A percentile compares a stretch with the other conserved stretches of the same genome.
These are phyloP conservation scores for Suillus bovinus DNA, from an alignment of 768 basidiomycete genomes.

Conservation along the genomic window DNA sequence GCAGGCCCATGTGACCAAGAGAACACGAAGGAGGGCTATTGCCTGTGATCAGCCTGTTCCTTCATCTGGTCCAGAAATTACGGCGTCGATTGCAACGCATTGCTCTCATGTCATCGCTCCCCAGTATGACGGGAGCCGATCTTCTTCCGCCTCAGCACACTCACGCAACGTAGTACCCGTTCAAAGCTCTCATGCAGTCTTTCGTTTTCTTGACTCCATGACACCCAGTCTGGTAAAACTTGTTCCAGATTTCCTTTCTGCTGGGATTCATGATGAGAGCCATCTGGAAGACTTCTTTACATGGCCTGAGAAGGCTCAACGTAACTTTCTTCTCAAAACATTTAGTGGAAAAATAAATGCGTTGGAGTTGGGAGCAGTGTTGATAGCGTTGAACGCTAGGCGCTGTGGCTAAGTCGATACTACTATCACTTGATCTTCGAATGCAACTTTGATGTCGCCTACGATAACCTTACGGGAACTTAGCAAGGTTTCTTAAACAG, in stretches of 20 bases:
- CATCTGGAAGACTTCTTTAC: background rate
- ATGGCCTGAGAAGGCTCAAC: background rate
- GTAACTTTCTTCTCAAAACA: constrained; percentile 1
- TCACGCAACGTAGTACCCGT: background rate
- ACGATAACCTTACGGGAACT: background rate
- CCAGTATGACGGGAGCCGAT: background rate
- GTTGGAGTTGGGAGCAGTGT: background rate
- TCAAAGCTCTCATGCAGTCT: background rate
- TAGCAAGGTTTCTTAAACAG: background rate
- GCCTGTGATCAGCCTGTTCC: background rate
- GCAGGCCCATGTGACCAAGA: background rate
- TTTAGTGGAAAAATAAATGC: background rate
- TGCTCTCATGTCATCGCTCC: background rate
- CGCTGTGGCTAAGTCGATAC: background rate
- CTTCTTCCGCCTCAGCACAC: background rate
- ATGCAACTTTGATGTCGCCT: background rate
- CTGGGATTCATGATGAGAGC: constrained; percentile 1
- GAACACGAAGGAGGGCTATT: background rate
- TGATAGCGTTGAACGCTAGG: background rate
- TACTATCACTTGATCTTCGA: background rate
- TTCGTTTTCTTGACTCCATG: background rate
- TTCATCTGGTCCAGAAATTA: background rate
- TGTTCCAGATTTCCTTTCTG: background rate
- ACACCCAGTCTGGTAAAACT: background rate
- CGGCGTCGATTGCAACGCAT: background rate